Conservation (phyloP, 345 rosid genomes). For the Hypericum perforatum region DNA sequence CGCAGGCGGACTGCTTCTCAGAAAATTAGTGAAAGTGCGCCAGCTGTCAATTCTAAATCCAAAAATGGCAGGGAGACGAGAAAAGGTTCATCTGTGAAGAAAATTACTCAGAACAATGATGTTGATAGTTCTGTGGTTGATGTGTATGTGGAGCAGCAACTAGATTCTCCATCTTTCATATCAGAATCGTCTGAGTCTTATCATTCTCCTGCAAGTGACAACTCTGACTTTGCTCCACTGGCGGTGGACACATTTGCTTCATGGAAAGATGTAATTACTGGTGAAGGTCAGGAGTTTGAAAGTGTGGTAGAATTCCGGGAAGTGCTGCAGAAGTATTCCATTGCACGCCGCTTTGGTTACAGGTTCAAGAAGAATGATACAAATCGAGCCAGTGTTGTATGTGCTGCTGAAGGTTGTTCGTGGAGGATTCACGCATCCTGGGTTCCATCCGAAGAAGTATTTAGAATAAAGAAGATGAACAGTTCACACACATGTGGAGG, state of each 20-base stretch:
- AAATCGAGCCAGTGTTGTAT: constrained; percentile 63
- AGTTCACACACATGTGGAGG: constrained; percentile 62
- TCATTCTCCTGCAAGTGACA: constrained; percentile 7
- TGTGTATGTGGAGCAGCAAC: constrained; percentile 17
- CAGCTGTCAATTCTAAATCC: constrained; percentile 23
- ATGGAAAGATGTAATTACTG: constrained; percentile 76
- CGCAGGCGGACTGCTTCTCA: constrained; percentile 57
- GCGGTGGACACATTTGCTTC: constrained; percentile 43
- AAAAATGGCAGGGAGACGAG: constrained; percentile 26
- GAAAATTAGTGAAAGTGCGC: constrained; percentile 27
- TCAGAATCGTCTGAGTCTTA: constrained; percentile 13
- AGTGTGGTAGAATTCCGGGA: constrained; percentile 75
- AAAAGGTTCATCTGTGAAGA: constrained; percentile 27
- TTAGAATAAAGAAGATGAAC: constrained; percentile 54
- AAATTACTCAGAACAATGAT: constrained; percentile 18
- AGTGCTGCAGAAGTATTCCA: constrained; percentile 68
- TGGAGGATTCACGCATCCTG: constrained; percentile 75
- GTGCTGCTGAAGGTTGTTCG: constrained; percentile 54
- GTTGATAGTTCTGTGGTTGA: constrained; percentile 19
- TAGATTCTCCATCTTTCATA: constrained; percentile 13
- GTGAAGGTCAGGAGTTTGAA: constrained; percentile 83
- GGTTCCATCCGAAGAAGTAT: constrained; percentile 63
- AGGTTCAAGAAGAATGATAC: constrained; percentile 73
- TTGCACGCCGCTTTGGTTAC: constrained; percentile 73
- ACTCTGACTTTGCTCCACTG: constrained; percentile 21